Evolutionary conservation across 2,329 filamentous ascomycete species (phyloP).

Genomic region (Curvularia lunata): DNA sequence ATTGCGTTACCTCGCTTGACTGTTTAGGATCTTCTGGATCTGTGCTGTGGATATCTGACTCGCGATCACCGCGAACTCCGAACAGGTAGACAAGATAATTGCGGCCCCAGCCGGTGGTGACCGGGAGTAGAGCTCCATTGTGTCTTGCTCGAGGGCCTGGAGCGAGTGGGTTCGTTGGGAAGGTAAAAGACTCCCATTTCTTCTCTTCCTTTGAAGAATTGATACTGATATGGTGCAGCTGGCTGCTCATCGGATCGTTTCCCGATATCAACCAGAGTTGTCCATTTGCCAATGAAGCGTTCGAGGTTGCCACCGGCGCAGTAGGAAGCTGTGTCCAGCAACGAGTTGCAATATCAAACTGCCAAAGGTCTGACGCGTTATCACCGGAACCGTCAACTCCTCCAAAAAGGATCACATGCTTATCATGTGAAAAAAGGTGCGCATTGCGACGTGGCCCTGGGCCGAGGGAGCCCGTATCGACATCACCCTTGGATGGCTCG

Average conservation of each 20-base stretch:
- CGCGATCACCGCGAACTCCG: conserved; percentile 33
- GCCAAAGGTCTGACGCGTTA: conserved; percentile 38
- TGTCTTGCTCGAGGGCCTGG: conserved; percentile 51
- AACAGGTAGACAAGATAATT: conserved; percentile 55
- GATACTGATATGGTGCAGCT: conserved; percentile 37
- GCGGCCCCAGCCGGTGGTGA: conserved; percentile 54
- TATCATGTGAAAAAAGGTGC: conserved; percentile 31
- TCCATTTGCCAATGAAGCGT: conserved; percentile 47
- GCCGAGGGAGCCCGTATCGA: conserved; percentile 14
- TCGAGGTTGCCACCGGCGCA: conserved; percentile 40
- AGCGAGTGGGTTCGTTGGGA: conserved; percentile 53
- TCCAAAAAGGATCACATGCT: conserved; percentile 35
- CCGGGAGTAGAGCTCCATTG: conserved; percentile 49
- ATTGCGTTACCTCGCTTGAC: conserved; percentile 33
- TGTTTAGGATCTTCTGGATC: conserved; percentile 15
- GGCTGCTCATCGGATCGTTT: conserved; percentile 38
- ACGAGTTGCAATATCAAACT: conserved; percentile 27
- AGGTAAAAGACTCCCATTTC: conserved; percentile 50
- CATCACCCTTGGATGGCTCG: conserved; percentile 21
- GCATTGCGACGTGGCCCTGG: conserved; percentile 32
- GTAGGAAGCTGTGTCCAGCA: conserved; percentile 36
- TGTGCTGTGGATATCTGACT: not conserved
- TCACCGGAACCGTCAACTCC: conserved; percentile 33
- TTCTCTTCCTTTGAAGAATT: conserved; percentile 26
- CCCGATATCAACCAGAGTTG: conserved; percentile 51